Conservation (phyloP, 345 rosid genomes). For the Viola odorata region DNA sequence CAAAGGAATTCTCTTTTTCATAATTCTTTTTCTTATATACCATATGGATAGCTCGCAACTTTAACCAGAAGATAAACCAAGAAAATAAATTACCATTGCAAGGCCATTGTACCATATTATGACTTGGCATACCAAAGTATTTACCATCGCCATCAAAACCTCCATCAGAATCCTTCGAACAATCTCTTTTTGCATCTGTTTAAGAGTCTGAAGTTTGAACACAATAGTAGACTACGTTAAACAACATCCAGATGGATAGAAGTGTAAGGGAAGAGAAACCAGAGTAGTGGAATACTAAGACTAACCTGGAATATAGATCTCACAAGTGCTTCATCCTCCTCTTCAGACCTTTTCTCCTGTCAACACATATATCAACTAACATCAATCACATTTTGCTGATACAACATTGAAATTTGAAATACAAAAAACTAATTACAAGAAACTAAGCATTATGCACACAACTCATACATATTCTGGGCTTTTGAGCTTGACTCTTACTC, state of each 20-base stretch:
- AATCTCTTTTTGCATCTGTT: neutral
- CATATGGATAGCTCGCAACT: neutral
- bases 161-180: too few relatives aligned
- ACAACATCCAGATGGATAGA: neutral
- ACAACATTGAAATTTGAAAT: neutral
- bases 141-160: neutral
- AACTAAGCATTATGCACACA: neutral
- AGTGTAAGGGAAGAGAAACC: neutral
- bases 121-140: constrained; percentile 11
- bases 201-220: neutral
- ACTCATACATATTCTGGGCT: too few relatives aligned
- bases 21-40: neutral
- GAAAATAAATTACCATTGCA: neutral
- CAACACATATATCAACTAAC: constrained; percentile 1
- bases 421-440: neutral
- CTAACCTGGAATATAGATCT: constrained; percentile 26
- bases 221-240: constrained; percentile 6
- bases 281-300: neutral
- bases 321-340: too few relatives aligned
- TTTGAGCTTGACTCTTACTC: too few relatives aligned
- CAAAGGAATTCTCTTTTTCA: neutral
- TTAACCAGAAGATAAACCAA: neutral
- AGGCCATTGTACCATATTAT: constrained; percentile 19
- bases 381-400: neutral
- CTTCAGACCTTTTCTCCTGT: constrained; percentile 10